Percentiles rank a stretch among this genome's conserved stretches.
phyloP scores from a whole-genome alignment of 345 rosid species.

The Citrus reticulata region DNA sequence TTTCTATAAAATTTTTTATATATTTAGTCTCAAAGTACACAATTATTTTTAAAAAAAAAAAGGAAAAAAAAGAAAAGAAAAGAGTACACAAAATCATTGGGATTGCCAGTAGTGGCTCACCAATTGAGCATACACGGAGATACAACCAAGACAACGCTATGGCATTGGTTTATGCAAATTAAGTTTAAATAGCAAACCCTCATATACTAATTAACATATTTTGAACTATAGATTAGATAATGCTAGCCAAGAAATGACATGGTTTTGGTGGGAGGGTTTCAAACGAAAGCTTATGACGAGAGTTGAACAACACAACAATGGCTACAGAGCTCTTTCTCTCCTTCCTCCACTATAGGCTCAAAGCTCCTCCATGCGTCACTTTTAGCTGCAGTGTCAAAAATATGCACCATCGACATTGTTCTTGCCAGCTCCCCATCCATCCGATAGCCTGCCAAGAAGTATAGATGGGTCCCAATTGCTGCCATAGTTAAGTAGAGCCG shows the following conservation, averaged over 20 bases:
- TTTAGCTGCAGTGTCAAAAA: conserved; percentile 35
- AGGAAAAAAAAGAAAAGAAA: rapidly evolving
- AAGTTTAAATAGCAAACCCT: background rate
- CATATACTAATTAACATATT: too few species aligned
- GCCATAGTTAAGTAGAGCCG: conserved; percentile 46
- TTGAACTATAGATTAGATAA: background rate
- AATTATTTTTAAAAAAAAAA: background rate
- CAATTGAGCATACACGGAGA: background rate
- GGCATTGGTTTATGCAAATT: background rate
- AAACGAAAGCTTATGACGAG: background rate
- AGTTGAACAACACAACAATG: conserved; percentile 47
- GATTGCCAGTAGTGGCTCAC: background rate
- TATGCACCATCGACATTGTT: conserved; percentile 30
- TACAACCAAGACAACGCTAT: background rate
- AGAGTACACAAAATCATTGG: background rate
- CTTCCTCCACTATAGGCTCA: conserved; percentile 32
- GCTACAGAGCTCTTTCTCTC: conserved; percentile 45
- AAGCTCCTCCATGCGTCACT: conserved; percentile 38
- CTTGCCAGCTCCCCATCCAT: conserved; percentile 24
- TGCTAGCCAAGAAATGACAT: too few species aligned
- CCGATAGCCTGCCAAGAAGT: conserved; percentile 41
- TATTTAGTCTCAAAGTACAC: background rate
- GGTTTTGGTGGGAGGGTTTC: background rate
- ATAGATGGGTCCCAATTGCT: conserved; percentile 36
- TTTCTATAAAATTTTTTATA: background rate